Percentiles rank a stretch among this genome's conserved stretches.
Evolutionary conservation across 73 alveolate genomes (phyloP).

Genomic region (Blepharisma japonicum): DNA sequence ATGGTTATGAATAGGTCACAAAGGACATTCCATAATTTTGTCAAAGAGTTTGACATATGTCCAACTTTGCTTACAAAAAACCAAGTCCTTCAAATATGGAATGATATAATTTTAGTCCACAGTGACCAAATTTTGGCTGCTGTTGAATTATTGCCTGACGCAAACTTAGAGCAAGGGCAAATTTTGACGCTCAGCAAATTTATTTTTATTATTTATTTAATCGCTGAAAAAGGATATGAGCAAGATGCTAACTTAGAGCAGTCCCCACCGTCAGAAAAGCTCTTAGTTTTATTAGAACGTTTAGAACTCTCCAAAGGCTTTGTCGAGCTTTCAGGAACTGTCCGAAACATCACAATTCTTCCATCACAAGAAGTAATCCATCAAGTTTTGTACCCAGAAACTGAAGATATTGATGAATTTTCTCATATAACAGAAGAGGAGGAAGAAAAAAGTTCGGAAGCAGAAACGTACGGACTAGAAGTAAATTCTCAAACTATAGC

Average conservation of each 20-base stretch:
- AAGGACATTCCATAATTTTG: constrained; percentile 7
- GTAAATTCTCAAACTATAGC: neutral
- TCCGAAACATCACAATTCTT: neutral
- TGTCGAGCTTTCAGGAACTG: neutral
- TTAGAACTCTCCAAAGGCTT: constrained; percentile 23
- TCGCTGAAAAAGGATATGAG: constrained; percentile 31
- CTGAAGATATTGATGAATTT: constrained; percentile 26
- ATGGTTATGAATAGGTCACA: constrained; percentile 8
- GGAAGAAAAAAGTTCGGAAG: neutral
- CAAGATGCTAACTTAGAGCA: constrained; percentile 20
- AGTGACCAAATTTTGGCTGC: constrained; percentile 2
- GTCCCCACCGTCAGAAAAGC: constrained; percentile 21
- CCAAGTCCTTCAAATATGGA: constrained; percentile 9
- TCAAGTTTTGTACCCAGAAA: constrained; percentile 19
- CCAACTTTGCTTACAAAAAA: constrained; percentile 21
- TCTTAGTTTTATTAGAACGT: constrained; percentile 16
- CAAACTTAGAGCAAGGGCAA: constrained; percentile 2
- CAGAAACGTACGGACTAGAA: neutral
- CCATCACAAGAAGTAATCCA: constrained; percentile 24
- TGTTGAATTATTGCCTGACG: constrained; percentile 19
- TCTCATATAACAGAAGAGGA: constrained; percentile 24
- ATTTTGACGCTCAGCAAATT: constrained; percentile 27
- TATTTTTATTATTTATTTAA: neutral
- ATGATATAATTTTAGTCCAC: constrained; percentile 20
- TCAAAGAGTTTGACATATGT: constrained; percentile 1